phyloP scores from a whole-genome alignment of 306 rosid genomes.

The Fragaria iinumae region DNA sequence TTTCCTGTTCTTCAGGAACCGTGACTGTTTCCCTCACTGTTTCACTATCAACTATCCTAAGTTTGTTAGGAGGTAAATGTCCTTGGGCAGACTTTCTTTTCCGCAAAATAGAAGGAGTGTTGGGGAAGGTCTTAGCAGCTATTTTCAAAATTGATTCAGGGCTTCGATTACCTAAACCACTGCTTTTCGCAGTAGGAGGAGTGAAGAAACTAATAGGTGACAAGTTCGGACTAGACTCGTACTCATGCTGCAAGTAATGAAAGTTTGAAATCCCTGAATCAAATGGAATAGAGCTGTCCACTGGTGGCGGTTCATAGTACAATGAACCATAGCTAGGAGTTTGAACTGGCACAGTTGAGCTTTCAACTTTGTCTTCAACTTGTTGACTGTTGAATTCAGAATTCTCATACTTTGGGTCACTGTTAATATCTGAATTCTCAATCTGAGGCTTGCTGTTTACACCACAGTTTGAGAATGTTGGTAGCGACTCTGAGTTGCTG shows the following conservation, averaged over 20 bases:
- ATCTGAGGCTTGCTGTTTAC: slow-evolving; percentile 28
- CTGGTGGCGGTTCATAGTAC: slow-evolving; percentile 69
- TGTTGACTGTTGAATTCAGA: slow-evolving; percentile 32
- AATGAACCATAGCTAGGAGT: slow-evolving; percentile 58
- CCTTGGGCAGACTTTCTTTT: slow-evolving; percentile 56
- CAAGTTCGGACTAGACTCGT: slow-evolving; percentile 39
- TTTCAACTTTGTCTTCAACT: slow-evolving; percentile 39
- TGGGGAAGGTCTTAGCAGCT: slow-evolving; percentile 84
- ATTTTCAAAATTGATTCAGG: slow-evolving; percentile 87
- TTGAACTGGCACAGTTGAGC: slow-evolving; percentile 44
- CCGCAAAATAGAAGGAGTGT: slow-evolving; percentile 90
- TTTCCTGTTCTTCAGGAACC: slow-evolving; percentile 40
- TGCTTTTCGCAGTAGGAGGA: slow-evolving; percentile 72
- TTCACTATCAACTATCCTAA: slow-evolving; percentile 37
- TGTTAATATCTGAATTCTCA: slow-evolving; percentile 34
- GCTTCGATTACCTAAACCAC: slow-evolving; percentile 46
- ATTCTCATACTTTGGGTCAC: slow-evolving; percentile 19
- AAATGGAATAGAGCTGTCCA: slow-evolving; percentile 48
- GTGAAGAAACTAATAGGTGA: slow-evolving; percentile 73
- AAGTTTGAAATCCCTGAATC: slow-evolving; percentile 50
- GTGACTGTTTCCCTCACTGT: slow-evolving; percentile 26
- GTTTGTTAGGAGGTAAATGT: slow-evolving; percentile 37
- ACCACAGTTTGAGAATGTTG: slow-evolving; percentile 37
- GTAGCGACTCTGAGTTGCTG: slow-evolving; percentile 46
- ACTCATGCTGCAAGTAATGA: slow-evolving; percentile 47